A percentile compares a stretch with the other conserved stretches of the same genome.
These are phyloP conservation scores for Fragosphaeria purpurea DNA, from an alignment of 2,329 filamentous ascomycete species.

Conservation along the genomic window DNA sequence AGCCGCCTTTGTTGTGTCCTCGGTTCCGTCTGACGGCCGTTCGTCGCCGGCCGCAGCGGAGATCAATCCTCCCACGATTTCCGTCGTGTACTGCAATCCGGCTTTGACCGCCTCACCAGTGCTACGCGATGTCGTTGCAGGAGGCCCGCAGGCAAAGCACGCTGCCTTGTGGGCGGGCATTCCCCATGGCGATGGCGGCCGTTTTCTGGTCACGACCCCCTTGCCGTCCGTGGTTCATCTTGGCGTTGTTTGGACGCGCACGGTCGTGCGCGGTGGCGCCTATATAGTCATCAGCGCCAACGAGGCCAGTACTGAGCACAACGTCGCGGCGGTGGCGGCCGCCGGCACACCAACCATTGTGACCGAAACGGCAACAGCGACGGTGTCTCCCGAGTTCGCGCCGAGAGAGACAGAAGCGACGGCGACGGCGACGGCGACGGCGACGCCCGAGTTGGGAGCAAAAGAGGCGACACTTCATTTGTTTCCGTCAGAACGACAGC, in stretches of 20 bases:
- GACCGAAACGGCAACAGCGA: neutral
- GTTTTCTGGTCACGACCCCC: neutral
- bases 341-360: too few species aligned
- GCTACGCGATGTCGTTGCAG: slow-evolving; percentile 11
- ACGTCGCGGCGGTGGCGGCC: neutral
- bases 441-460: too few species aligned
- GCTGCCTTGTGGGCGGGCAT: slow-evolving; percentile 18
- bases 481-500: neutral
- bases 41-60: neutral
- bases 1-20: slow-evolving; percentile 23
- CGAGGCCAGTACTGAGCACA: neutral
- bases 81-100: slow-evolving; percentile 19
- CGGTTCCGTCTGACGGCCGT: neutral
- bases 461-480: too few species aligned
- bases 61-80: neutral
- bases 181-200: neutral
- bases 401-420: neutral
- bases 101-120: slow-evolving; percentile 14
- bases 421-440: neutral
- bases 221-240: slow-evolving; percentile 1
- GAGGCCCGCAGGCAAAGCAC: slow-evolving; percentile 5
- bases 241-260: slow-evolving; percentile 12
- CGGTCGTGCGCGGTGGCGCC: slow-evolving; percentile 2
- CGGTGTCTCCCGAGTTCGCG: too few species aligned
- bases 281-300: slow-evolving; percentile 13